Evolutionary conservation across 2,329 filamentous ascomycete species (phyloP).

Genomic region (Cercospora sesami): DNA sequence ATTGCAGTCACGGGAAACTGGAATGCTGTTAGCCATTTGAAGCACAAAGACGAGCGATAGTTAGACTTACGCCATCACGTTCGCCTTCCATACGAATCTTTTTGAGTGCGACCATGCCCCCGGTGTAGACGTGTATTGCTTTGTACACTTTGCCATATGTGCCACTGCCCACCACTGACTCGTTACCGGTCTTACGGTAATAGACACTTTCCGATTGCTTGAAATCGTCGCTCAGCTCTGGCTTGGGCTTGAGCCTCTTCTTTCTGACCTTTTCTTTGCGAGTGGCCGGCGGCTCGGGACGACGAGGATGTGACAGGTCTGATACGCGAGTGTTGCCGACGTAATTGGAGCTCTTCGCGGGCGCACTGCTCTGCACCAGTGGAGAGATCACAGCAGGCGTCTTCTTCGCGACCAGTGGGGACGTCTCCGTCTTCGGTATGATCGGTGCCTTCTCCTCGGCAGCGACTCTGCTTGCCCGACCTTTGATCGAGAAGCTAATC

Average conservation of each 20-base stretch:
- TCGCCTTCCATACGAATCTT: slow-evolving; percentile 93
- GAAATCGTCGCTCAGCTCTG: slow-evolving; percentile 69
- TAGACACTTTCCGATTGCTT: slow-evolving; percentile 84
- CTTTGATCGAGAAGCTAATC: slow-evolving; percentile 93
- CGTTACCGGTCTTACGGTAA: slow-evolving; percentile 93
- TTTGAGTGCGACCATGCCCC: slow-evolving; percentile 79
- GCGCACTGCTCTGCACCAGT: slow-evolving; percentile 31
- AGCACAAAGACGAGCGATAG: not conserved
- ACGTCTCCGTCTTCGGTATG: slow-evolving; percentile 32
- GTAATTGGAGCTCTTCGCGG: slow-evolving; percentile 38
- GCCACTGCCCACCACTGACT: slow-evolving; percentile 91
- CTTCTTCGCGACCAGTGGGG: slow-evolving; percentile 53
- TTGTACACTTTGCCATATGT: slow-evolving; percentile 97
- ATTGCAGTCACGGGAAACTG: slow-evolving; percentile 84
- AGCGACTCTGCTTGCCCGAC: slow-evolving; percentile 58
- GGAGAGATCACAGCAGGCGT: slow-evolving; percentile 33
- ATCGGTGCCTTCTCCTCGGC: slow-evolving; percentile 31
- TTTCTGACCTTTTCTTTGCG: slow-evolving; percentile 62
- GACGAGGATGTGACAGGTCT: slow-evolving; percentile 24
- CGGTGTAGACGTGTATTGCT: slow-evolving; percentile 88
- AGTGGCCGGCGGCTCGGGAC: slow-evolving; percentile 27
- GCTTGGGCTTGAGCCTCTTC: slow-evolving; percentile 69
- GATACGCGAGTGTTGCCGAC: slow-evolving; percentile 37
- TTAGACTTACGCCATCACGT: slow-evolving; percentile 65
- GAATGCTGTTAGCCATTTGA: slow-evolving; percentile 32